Evolutionary conservation across 148 eudicot genomes (phyloP).

Genomic region (Vaccinium corymbosum): DNA sequence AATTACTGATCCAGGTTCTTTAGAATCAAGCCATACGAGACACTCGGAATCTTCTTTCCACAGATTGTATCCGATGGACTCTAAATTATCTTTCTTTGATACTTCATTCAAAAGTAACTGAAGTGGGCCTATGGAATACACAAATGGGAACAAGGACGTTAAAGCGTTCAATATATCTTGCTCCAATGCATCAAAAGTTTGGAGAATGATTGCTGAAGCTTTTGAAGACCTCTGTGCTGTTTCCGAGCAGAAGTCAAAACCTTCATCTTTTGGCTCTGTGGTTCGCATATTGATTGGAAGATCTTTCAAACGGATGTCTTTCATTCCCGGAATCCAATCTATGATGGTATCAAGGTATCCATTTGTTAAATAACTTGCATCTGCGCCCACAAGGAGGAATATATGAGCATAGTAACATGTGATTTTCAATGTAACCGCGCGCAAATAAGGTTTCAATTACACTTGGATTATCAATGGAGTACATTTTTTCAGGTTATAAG

Average conservation of each 20-base stretch:
- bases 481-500: neutral
- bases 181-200: slow-evolving; percentile 16
- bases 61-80: slow-evolving; percentile 18
- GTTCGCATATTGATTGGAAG: slow-evolving; percentile 7
- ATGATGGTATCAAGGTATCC: neutral
- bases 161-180: slow-evolving; percentile 8
- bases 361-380: slow-evolving; percentile 14
- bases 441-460: neutral
- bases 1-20: slow-evolving; percentile 8
- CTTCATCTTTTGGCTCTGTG: neutral
- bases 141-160: slow-evolving; percentile 9
- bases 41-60: slow-evolving; percentile 21
- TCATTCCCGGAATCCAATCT: slow-evolving; percentile 5
- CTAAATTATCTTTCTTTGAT: neutral
- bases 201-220: slow-evolving; percentile 9
- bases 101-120: neutral
- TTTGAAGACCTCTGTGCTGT: slow-evolving; percentile 2
- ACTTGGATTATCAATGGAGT: neutral
- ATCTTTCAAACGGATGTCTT: neutral
- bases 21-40: neutral
- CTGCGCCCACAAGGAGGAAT: neutral
- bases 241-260: slow-evolving; percentile 3
- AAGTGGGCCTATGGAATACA: slow-evolving; percentile 11
- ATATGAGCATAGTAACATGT: neutral
- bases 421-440: neutral